phyloP scores from a whole-genome alignment of 108 stramenopile species.

The Ochromonas danica region DNA sequence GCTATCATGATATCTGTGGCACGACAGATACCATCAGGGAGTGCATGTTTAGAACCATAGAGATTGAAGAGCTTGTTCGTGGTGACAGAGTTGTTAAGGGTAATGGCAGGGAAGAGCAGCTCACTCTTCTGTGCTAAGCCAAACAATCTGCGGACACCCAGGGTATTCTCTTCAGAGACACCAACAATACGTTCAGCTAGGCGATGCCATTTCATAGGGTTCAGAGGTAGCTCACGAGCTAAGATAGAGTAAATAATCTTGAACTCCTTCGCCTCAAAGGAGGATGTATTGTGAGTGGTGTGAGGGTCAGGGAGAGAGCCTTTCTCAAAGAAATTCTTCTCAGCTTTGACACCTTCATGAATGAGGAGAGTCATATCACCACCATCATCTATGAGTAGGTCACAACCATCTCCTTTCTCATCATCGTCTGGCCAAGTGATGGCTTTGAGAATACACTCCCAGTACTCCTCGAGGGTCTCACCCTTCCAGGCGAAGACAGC shows the following conservation, averaged over 20 bases:
- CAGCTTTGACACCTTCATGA: constrained; percentile 99
- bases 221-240: constrained; percentile 85
- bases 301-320: constrained; percentile 93
- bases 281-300: constrained; percentile 96
- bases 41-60: constrained; percentile 99
- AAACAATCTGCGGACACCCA: constrained; percentile 98
- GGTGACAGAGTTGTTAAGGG: constrained; percentile 99
- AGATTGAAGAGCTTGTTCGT: constrained; percentile 99
- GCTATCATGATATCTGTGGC: constrained; percentile 99
- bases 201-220: constrained; percentile 97
- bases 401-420: constrained; percentile 97
- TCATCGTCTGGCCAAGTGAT: constrained; percentile 91
- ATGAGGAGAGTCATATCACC: constrained; percentile 99
- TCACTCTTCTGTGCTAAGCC: constrained; percentile 93
- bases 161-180: constrained; percentile 99
- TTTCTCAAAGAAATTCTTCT: constrained; percentile 88
- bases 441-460: constrained; percentile 97
- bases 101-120: constrained; percentile 98
- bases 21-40: constrained; percentile 99
- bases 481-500: constrained; percentile 99
- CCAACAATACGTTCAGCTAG: constrained; percentile 88
- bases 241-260: constrained; percentile 96
- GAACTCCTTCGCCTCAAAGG: no score
- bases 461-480: constrained; percentile 97
- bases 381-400: constrained; percentile 98